Evolutionary conservation across 352 stramenopile species (phyloP), one percentile per base, ranked within the genome.

Genomic region (Pythium insidiosum): DNA sequence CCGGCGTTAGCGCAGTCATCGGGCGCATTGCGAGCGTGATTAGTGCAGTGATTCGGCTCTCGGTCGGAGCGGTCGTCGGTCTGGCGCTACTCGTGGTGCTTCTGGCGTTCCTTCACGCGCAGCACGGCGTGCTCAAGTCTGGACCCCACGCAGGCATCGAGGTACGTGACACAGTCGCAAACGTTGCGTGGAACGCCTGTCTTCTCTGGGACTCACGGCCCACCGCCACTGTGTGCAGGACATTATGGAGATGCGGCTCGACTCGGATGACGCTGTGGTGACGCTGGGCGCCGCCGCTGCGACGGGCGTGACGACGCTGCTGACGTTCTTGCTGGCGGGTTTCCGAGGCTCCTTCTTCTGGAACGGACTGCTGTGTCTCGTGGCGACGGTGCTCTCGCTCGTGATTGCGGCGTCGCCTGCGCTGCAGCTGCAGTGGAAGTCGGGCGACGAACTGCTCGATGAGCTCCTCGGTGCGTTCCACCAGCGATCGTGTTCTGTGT

Each of bases 101-200:
- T 31, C 50, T 87, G 58, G 63, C 85, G 65, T 83, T 84, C 73
- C 68, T 82, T 56, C 76, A 89, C 54, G 73, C 72, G 25, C 66
- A 84, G 56, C 62, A 76, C 23, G 61, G 56, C 7, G 58, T 84
- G 51, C 56, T 89, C 29, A 33, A 63, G 16, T 47, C 67, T 33
- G 63, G 73, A 0, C 76, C 76, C 3, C 35, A 75, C 19, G 47
- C 45, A 51, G 76, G 73, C 36, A 69, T 89, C 36, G 66, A 73
- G 49, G 72, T 82, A 64, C n/a, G 47, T n/a, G n/a, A n/a, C n/a
- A n/a, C n/a, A n/a, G n/a, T n/a, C n/a, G n/a, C n/a, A n/a, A n/a
- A n/a, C n/a, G n/a, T n/a, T n/a, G n/a, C n/a, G n/a, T n/a, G n/a
- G n/a, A n/a, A n/a, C n/a, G n/a, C n/a, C n/a, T n/a, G n/a, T n/a